Conservation (phyloP, 2,329 filamentous ascomycete genomes). For the Trichoderma koningii region DNA sequence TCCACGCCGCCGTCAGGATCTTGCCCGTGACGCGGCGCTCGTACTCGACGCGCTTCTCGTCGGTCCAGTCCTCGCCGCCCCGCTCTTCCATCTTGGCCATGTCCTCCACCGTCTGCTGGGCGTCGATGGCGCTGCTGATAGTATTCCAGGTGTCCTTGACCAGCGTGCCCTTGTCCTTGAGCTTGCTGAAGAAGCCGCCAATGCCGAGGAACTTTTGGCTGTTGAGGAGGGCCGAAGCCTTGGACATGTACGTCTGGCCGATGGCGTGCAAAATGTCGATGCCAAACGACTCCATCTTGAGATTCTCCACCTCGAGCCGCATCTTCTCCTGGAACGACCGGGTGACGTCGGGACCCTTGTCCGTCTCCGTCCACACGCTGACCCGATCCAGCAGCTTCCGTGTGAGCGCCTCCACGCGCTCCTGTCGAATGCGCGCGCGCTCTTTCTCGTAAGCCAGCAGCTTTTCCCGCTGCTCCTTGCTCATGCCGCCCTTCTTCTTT, state of each 20-base stretch:
- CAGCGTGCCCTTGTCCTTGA: slow-evolving; percentile 95
- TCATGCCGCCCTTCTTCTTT: slow-evolving; percentile 85
- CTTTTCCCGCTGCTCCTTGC: slow-evolving; percentile 91
- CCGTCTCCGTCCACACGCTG: slow-evolving; percentile 95
- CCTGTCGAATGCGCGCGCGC: slow-evolving; percentile 78
- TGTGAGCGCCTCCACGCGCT: slow-evolving; percentile 81
- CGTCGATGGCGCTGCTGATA: slow-evolving; percentile 92
- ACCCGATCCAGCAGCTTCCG: slow-evolving; percentile 87
- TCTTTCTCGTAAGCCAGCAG: slow-evolving; percentile 86
- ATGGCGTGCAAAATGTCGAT: slow-evolving; percentile 96
- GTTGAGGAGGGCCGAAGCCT: slow-evolving; percentile 84
- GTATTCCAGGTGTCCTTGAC: slow-evolving; percentile 99
- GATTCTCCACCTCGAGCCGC: slow-evolving; percentile 88
- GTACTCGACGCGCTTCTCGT: slow-evolving; percentile 94
- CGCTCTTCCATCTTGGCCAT: slow-evolving; percentile 96
- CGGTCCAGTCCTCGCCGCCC: slow-evolving; percentile 96
- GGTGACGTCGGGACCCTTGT: slow-evolving; percentile 84
- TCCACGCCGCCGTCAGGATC: slow-evolving; percentile 95
- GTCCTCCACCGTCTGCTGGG: slow-evolving; percentile 97
- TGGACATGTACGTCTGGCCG: slow-evolving; percentile 84
- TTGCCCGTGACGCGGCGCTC: slow-evolving; percentile 96
- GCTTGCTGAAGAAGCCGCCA: slow-evolving; percentile 86
- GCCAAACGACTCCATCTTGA: slow-evolving; percentile 99
- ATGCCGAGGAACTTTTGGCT: slow-evolving; percentile 97
- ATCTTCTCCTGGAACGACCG: slow-evolving; percentile 92